Evolutionary conservation across 352 stramenopile species (phyloP), one percentile per base, ranked within the genome.

Genomic region (Globisporangium middletonii): DNA sequence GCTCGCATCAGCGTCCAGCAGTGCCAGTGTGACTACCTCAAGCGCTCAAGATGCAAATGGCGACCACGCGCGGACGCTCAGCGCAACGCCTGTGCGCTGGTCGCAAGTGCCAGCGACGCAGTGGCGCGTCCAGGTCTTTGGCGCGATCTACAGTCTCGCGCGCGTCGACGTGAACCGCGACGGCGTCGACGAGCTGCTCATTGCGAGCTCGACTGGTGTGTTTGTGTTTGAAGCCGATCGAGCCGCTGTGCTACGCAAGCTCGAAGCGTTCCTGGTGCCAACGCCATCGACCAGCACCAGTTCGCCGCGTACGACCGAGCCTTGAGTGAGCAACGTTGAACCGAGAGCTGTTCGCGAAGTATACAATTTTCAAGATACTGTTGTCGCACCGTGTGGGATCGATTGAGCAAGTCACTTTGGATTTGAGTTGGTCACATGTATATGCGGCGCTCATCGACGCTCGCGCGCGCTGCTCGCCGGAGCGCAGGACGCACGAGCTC

Each of bases 121-220:
- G 9, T 89, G 77, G 75, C 54, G 78, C 44, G 53, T 92, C 37
- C 63, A 86, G 19, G 75, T 67, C 0, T 89, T 89, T 52, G 82
- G 82, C 0, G 59, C 69, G 37, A 79, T 92, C 62, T 92, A 90
- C 69, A 88, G 78, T 55, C 67, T 92, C n/a, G 52, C 77, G 4
- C 81, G 69, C 64, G 59, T 77, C 46, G 82, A 92, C 58, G 50
- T 89, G 13, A 90, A 92, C 51, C 56, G 58, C 49, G 79, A 92
- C 35, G 79, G 79, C 41, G 71, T 89, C 6, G 50, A 70, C 2
- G 82, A 92, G 49, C 52, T 92, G 26, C 59, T 90, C 5, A 50
- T 90, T 4, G 76, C 79, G 1, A 88, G 78, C 28, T 73, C 78
- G 35, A 89, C 77, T 18, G 82, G 79, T 4, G 65, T 92, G 28